phyloP scores from a whole-genome alignment of 1,139 yeast genomes.

The Geotrichum europaeum region DNA sequence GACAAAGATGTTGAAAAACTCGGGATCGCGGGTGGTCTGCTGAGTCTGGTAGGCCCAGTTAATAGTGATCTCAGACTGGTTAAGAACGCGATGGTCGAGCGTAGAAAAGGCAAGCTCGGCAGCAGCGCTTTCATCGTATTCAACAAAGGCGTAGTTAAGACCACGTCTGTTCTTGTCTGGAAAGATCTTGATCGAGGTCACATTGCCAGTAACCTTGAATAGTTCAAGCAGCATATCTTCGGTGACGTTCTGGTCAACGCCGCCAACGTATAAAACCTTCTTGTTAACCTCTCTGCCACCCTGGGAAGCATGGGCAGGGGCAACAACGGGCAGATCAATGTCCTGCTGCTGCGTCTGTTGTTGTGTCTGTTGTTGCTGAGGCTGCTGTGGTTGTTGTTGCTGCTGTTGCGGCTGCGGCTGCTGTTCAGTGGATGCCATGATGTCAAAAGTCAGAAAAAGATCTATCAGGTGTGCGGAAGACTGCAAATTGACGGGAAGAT shows the following conservation, averaged over 20 bases:
- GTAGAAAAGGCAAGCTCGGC: conserved; percentile 61
- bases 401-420: not conserved
- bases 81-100: conserved; percentile 47
- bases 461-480: not conserved
- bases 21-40: conserved; percentile 46
- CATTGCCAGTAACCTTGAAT: conserved; percentile 56
- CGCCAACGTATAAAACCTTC: conserved; percentile 71
- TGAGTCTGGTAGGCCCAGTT: conserved; percentile 84
- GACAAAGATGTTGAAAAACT: conserved; percentile 68
- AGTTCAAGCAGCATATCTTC: conserved; percentile 58
- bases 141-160: conserved; percentile 76
- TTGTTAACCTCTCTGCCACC: conserved; percentile 80
- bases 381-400: not conserved
- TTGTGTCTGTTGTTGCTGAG: not conserved
- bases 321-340: conserved; percentile 8
- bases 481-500: not conserved
- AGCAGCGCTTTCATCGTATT: conserved; percentile 51
- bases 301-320: conserved; percentile 63
- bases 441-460: not conserved
- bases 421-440: not conserved
- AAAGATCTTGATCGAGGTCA: conserved; percentile 46
- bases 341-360: not conserved
- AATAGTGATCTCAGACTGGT: conserved; percentile 47
- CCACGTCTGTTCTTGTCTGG: conserved; percentile 53
- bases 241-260: conserved; percentile 56